phyloP scores from a whole-genome alignment of 495 filamentous ascomycete genomes.

The Neurospora sp. region DNA sequence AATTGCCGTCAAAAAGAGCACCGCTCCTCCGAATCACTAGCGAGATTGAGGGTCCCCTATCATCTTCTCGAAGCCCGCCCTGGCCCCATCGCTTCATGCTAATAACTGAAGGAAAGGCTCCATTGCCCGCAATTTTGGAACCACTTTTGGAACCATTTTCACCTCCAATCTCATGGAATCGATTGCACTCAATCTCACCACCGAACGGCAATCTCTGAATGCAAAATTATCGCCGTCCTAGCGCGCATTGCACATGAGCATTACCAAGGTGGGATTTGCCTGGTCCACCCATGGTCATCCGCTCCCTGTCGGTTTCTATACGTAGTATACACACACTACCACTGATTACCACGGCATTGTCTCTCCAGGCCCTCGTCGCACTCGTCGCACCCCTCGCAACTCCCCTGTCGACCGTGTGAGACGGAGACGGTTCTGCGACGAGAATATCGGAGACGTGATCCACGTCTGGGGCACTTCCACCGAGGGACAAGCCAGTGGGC shows the following conservation, averaged over 20 bases:
- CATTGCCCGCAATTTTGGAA: not conserved
- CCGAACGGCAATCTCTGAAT: not conserved
- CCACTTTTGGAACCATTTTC: slow-evolving; percentile 2
- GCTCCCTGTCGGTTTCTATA: not conserved
- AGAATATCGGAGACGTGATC: not conserved
- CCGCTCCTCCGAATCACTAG: slow-evolving; percentile 25
- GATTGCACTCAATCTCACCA: not conserved
- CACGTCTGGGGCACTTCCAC: not conserved
- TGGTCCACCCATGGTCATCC: not conserved
- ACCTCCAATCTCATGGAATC: not conserved
- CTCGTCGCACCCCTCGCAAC: not conserved
- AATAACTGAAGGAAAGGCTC: not conserved
- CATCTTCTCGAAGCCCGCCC: slow-evolving; percentile 23
- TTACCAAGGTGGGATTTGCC: not conserved
- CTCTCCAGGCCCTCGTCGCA: not conserved
- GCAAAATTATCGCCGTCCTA: not conserved
- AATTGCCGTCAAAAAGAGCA: slow-evolving; percentile 22
- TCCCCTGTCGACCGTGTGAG: not conserved
- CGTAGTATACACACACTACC: not conserved
- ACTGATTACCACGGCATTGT: not conserved
- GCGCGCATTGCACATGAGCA: not conserved
- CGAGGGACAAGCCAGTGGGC: not conserved
- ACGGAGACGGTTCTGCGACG: slow-evolving; percentile 1
- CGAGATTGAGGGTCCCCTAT: slow-evolving; percentile 30
- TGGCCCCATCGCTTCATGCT: slow-evolving; percentile 27